Percentiles rank a stretch among this genome's conserved stretches.
Conservation (phyloP, 148 eudicot species). For the Vaccinium darrowii region DNA sequence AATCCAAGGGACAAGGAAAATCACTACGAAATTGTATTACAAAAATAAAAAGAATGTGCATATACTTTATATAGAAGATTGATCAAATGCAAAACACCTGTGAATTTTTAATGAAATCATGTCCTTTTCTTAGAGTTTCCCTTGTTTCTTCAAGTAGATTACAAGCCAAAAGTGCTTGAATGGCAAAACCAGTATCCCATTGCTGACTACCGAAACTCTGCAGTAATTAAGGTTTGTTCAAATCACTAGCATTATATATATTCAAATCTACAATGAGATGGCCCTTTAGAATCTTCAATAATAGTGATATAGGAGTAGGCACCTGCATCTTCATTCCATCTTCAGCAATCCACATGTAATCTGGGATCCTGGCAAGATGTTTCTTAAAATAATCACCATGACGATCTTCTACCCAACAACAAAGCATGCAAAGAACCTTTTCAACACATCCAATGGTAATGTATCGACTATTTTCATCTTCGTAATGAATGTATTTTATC, state of each 20-base stretch:
- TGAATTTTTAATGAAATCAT: conserved; percentile 30
- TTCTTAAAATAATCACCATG: conserved; percentile 38
- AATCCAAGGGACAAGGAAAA: neutral
- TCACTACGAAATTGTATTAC: neutral
- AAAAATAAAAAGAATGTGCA: neutral
- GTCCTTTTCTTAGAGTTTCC: conserved; percentile 21
- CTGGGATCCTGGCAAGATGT: conserved; percentile 42
- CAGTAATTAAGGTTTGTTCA: neutral
- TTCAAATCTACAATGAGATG: neutral
- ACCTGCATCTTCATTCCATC: conserved; percentile 56
- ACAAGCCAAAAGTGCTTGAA: conserved; percentile 33
- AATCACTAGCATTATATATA: neutral
- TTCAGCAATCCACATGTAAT: conserved; percentile 45
- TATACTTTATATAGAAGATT: neutral
- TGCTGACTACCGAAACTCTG: conserved; percentile 44
- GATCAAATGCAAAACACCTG: conserved; percentile 16
- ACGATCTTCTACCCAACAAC: conserved; percentile 35
- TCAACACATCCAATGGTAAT: conserved; percentile 23
- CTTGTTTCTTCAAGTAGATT: conserved; percentile 30
- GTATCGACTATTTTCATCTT: conserved; percentile 30
- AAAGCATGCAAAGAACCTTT: conserved; percentile 29
- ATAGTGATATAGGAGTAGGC: neutral
- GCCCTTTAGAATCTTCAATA: too few species aligned
- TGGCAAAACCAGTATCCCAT: conserved; percentile 38
- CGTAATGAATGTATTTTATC: conserved; percentile 13